phyloP scores from a whole-genome alignment of 441 rosid species.

The Populus tomentosa region DNA sequence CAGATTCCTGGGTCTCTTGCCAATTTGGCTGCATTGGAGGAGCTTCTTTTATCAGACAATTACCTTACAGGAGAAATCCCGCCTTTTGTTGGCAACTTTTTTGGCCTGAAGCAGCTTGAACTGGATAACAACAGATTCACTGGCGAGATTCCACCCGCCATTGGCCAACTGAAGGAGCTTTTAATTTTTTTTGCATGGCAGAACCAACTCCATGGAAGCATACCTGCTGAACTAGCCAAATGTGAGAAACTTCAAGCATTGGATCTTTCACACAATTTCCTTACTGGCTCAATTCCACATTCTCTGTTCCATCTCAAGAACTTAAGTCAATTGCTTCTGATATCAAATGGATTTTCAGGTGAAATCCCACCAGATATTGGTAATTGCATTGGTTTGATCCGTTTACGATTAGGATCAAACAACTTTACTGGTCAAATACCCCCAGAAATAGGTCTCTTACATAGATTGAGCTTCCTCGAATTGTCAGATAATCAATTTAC shows the following conservation, averaged over 20 bases:
- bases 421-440: constrained; percentile 50
- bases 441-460: constrained; percentile 40
- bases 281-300: constrained; percentile 55
- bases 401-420: constrained; percentile 62
- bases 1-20: constrained; percentile 44
- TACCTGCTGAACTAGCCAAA: constrained; percentile 50
- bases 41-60: constrained; percentile 57
- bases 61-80: constrained; percentile 53
- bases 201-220: constrained; percentile 54
- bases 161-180: constrained; percentile 58
- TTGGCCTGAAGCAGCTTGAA: constrained; percentile 54
- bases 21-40: constrained; percentile 42
- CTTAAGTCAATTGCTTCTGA: constrained; percentile 51
- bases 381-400: constrained; percentile 49
- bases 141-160: constrained; percentile 48
- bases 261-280: constrained; percentile 64
- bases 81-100: constrained; percentile 38
- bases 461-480: constrained; percentile 57
- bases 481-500: constrained; percentile 48
- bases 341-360: constrained; percentile 59
- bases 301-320: constrained; percentile 58
- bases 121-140: constrained; percentile 55
- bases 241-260: constrained; percentile 58
- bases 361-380: constrained; percentile 57
- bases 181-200: constrained; percentile 66